Conservation (phyloP, 1,139 yeast species). For the Wickerhamomyces sp. region DNA sequence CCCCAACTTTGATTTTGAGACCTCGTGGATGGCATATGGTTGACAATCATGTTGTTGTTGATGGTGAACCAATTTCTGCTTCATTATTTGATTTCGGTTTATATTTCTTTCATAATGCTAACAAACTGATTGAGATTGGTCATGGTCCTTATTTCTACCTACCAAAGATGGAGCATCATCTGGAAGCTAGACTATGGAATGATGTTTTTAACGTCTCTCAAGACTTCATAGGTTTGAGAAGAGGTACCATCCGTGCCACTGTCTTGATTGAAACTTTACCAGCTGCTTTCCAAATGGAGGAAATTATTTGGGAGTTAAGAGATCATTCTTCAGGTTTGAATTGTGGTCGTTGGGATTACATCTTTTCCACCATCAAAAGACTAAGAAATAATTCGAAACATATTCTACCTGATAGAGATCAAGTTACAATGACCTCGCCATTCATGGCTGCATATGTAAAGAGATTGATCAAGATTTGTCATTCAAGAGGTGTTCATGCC, state of each 20-base stretch:
- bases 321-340: constrained; percentile 73
- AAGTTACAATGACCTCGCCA: constrained; percentile 74
- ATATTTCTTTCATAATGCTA: constrained; percentile 68
- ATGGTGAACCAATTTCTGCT: constrained; percentile 73
- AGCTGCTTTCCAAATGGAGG: constrained; percentile 81
- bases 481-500: constrained; percentile 69
- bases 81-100: constrained; percentile 76
- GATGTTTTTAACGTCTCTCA: constrained; percentile 69
- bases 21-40: constrained; percentile 88
- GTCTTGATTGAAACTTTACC: constrained; percentile 73
- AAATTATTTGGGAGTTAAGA: constrained; percentile 70
- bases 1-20: constrained; percentile 74
- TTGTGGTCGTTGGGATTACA: constrained; percentile 84
- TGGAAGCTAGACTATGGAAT: constrained; percentile 75
- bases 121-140: constrained; percentile 52
- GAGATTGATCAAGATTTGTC: constrained; percentile 62
- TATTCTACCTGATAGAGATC: constrained; percentile 65
- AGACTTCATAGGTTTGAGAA: constrained; percentile 55
- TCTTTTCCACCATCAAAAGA: constrained; percentile 67
- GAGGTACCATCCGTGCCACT: constrained; percentile 74
- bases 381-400: constrained; percentile 55
- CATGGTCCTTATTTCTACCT: constrained; percentile 72
- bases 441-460: constrained; percentile 72
- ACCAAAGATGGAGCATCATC: constrained; percentile 78
- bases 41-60: constrained; percentile 66